phyloP scores from a whole-genome alignment of 208 protist species.

The Crithidia bombi region DNA sequence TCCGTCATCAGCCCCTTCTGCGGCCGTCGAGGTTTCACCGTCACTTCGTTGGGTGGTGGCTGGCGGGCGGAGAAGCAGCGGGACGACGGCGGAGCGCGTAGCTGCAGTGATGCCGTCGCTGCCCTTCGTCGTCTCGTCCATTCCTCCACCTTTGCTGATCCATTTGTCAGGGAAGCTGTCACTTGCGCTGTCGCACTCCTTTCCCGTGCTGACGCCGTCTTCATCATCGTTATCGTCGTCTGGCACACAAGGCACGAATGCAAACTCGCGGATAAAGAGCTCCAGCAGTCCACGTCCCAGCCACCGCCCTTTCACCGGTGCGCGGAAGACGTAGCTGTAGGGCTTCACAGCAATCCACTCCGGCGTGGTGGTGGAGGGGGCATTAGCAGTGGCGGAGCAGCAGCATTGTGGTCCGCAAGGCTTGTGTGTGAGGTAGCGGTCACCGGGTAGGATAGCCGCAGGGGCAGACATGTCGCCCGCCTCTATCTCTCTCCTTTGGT shows the following conservation, averaged over 20 bases:
- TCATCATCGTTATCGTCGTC: constrained; percentile 20
- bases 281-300: constrained; percentile 77
- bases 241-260: constrained; percentile 41
- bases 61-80: constrained; percentile 4
- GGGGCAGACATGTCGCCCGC: not conserved
- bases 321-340: constrained; percentile 87
- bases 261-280: constrained; percentile 91
- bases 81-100: not conserved
- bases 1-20: not conserved
- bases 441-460: constrained; percentile 23
- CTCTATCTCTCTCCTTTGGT: too few relatives aligned
- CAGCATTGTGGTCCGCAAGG: constrained; percentile 36
- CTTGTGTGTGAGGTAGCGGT: constrained; percentile 39
- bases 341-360: constrained; percentile 68
- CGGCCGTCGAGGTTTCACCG: not conserved
- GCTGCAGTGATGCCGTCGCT: not conserved
- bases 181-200: too few relatives aligned
- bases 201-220: too few relatives aligned
- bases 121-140: not conserved
- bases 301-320: constrained; percentile 93
- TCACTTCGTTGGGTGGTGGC: constrained; percentile 1
- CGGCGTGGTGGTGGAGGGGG: not conserved
- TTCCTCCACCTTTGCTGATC: too few relatives aligned
- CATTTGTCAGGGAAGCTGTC: too few relatives aligned
- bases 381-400: not conserved